Conservation (phyloP, 2,329 filamentous ascomycete species). For the Lojkania enalia region DNA sequence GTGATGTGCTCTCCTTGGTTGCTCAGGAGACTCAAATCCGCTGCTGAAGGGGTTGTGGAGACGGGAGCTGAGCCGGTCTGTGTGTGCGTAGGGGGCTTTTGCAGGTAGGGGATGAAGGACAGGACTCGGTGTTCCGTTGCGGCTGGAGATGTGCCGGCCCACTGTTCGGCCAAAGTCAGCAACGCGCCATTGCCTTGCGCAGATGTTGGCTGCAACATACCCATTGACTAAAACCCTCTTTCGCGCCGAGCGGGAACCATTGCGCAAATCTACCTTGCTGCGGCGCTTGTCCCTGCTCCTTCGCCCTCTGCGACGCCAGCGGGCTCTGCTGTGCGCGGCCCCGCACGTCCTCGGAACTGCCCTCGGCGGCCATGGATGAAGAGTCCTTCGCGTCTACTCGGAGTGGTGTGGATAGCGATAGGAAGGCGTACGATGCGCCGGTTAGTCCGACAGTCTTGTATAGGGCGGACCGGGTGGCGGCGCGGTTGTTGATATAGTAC, state of each 20-base stretch:
- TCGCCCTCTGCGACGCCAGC: slow-evolving; percentile 53
- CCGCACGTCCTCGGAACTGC: slow-evolving; percentile 19
- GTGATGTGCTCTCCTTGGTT: slow-evolving; percentile 48
- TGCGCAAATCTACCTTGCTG: slow-evolving; percentile 37
- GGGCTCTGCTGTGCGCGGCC: slow-evolving; percentile 49
- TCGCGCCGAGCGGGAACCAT: slow-evolving; percentile 87
- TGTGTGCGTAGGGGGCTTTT: slow-evolving; percentile 68
- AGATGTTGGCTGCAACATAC: slow-evolving; percentile 52
- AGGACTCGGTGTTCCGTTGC: slow-evolving; percentile 87
- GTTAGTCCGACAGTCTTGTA: slow-evolving; percentile 35
- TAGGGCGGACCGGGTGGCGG: slow-evolving; percentile 25
- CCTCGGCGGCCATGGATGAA: slow-evolving; percentile 35
- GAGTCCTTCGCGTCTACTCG: slow-evolving; percentile 27
- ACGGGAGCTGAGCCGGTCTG: slow-evolving; percentile 62
- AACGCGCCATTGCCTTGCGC: not conserved
- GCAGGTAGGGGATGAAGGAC: slow-evolving; percentile 80
- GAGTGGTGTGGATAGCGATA: slow-evolving; percentile 35
- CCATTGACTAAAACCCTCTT: slow-evolving; percentile 91
- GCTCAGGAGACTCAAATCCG: slow-evolving; percentile 44
- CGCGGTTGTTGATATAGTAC: slow-evolving; percentile 24
- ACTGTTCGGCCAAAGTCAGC: slow-evolving; percentile 57
- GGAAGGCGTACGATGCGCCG: slow-evolving; percentile 35
- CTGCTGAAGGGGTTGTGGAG: slow-evolving; percentile 46
- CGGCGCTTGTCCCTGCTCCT: slow-evolving; percentile 38
- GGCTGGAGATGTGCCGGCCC: slow-evolving; percentile 80